Evolutionary conservation across 23 red algal genomes (phyloP).

Genomic region (Cyanidiococcus yangmingshanensis): DNA sequence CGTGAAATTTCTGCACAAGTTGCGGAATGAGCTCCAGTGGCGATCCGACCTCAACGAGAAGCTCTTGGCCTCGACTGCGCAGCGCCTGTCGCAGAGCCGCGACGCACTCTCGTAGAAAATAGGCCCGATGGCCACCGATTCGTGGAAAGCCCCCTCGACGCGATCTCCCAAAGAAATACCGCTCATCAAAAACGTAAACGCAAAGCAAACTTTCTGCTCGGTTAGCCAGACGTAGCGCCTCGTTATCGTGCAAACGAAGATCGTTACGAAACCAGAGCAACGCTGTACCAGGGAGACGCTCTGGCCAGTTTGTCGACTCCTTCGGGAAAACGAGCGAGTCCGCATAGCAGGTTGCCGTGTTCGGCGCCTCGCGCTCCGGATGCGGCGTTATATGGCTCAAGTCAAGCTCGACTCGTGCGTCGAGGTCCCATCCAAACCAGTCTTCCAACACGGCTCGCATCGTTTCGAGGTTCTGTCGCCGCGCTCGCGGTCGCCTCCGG

Average conservation of each 20-base stretch:
- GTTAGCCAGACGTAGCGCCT: slow-evolving; percentile 14
- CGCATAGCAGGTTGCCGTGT: neutral
- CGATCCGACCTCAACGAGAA: slow-evolving; percentile 45
- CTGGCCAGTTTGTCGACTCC: neutral
- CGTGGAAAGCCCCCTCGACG: slow-evolving; percentile 37
- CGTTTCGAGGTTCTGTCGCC: too few relatives aligned
- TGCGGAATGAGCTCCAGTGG: slow-evolving; percentile 40
- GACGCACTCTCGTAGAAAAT: slow-evolving; percentile 52
- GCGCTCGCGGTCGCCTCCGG: too few relatives aligned
- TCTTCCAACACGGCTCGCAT: neutral
- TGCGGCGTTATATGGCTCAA: neutral
- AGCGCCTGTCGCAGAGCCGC: slow-evolving; percentile 35
- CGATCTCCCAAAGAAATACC: neutral
- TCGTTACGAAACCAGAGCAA: slow-evolving; percentile 40
- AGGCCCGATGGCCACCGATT: slow-evolving; percentile 48
- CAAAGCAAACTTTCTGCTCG: neutral
- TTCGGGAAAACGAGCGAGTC: slow-evolving; percentile 7
- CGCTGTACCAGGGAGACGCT: neutral
- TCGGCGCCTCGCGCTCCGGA: neutral
- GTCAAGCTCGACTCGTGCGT: neutral
- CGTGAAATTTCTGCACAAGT: slow-evolving; percentile 18
- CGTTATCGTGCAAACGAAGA: slow-evolving; percentile 26
- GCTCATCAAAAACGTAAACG: slow-evolving; percentile 29
- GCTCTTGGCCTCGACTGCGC: slow-evolving; percentile 26
- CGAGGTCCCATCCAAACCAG: neutral